phyloP scores from a whole-genome alignment of 192 early-diverging fungal species.

The Linnemannia schmuckeri region DNA sequence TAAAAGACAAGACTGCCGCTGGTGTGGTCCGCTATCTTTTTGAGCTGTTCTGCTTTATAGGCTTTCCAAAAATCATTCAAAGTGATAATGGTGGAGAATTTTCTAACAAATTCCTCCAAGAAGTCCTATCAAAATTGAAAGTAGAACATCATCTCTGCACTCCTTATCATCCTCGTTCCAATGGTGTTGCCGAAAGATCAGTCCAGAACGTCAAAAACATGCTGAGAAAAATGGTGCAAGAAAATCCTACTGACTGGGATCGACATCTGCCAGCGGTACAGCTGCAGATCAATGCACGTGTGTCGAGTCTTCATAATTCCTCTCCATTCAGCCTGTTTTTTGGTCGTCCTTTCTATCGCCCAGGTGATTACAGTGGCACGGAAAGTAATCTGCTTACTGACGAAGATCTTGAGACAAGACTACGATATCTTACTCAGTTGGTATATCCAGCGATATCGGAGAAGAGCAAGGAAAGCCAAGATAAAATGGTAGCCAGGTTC shows the following conservation, averaged over 20 bases:
- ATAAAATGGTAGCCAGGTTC: constrained; percentile 11
- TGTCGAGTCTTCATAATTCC: not conserved
- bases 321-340: not conserved
- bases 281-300: not conserved
- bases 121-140: constrained; percentile 4
- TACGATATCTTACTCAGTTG: constrained; percentile 2
- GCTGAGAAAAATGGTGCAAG: not conserved
- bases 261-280: not conserved
- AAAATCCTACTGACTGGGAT: not conserved
- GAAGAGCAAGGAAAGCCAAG: constrained; percentile 3
- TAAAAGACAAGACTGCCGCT: constrained; percentile 14
- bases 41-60: constrained; percentile 35
- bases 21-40: constrained; percentile 6
- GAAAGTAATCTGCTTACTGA: not conserved
- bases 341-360: not conserved
- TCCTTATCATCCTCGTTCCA: constrained; percentile 59
- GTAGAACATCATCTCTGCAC: constrained; percentile 54
- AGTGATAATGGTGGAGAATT: constrained; percentile 63
- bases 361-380: constrained; percentile 28
- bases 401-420: not conserved
- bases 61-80: constrained; percentile 44
- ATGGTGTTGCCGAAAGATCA: constrained; percentile 59
- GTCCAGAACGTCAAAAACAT: constrained; percentile 23
- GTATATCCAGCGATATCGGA: constrained; percentile 16
- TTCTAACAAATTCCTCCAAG: constrained; percentile 39